Base-by-base conservation (phyloP, 2,329 filamentous ascomycete species). In the Teratosphaeria destructans region DNA sequence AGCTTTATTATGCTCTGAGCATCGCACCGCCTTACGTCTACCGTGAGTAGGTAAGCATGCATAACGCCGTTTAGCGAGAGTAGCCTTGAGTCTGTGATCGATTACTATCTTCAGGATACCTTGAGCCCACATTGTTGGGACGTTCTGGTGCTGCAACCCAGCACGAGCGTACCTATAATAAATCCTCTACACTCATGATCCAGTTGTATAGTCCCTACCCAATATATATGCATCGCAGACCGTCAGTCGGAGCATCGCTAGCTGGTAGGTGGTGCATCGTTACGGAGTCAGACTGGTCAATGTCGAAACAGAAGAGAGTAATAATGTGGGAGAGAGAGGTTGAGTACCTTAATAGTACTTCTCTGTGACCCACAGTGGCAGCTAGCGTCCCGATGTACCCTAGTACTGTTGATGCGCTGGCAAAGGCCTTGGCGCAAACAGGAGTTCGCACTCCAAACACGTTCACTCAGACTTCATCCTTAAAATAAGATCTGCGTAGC, bases 361-460 rank as follows among this genome's bases (percentile, higher is more conserved):
- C 7, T 39, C 12, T 39, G 37, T 39, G 43, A 19, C 8, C 8
- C 23, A 23, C 23, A 23, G 23, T 23, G 23, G 23, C 23, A 23
- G 23, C 23, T 23, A 23, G 12, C 37, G 43, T 49, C 19, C 43
- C 43, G 43, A 49, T 49, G 43, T 49, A 49, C 43, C 49, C 52
- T 54, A 23, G 52, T 32, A 11, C 34, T 19, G n/a, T n/a, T 19
- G 27, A 58, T 58, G 57, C 52, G 57, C 32, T 58, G 57, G 49
- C 57, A 7, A 32, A 58, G 34, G 19, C 3, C 57, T 54, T 58
- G 57, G 57, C 32, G 43, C 52, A 27, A 37, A 58, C 12, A 52
- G 11, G 26, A 12, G 14, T 29, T 57, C 39, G 7, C 47, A 14
- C n/a, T 57, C 29, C 16, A 12, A 32, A 32, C 7, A 26, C 14